Base-by-base conservation (phyloP, 2,329 filamentous ascomycete species). In the Huntiella bhutanensis region DNA sequence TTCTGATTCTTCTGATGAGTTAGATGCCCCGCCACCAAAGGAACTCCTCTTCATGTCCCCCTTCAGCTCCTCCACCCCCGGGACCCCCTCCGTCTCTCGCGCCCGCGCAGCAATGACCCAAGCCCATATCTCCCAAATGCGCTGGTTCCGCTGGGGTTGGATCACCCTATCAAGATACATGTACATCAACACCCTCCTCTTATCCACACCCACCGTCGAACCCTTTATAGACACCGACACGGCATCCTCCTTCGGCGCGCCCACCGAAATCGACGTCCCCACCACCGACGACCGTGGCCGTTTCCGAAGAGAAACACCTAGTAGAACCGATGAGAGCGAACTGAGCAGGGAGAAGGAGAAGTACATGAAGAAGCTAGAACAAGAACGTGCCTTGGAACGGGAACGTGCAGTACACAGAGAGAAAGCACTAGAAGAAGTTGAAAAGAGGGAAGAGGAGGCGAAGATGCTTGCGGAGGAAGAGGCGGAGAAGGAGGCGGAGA, bases 71-170 rank as follows among this genome's bases (percentile, higher is more conserved):
- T 72, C 56, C 2, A 16, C 17, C 17, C 19, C 15, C 11, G 38
- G 22, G 10, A n/a, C 13, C n/a, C 38, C 48, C 2, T 63, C 63
- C 41, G 65, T 62, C n/a, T 59, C 59, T 7, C 66, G 69, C 28
- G 88, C 84, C 5, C 80, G 87, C 65, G 70, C 66, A 46, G 87
- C 91, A 32, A 98, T 98, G 91, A 86, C 82, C 1, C 70, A 72
- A 46, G 88, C 83, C 22, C 91, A 98, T 65, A 69, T 77, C 63
- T 95, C 86, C 61, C 91, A 98, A 70, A 98, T 98, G 91, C 75
- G 83, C 34, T 98, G 91, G 91, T 98, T 96, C 59, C 75, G 91
- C 5, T 96, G 86, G 73, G 84, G 86, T 2, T 98, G 87, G 86
- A 94, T 98, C 57, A 71, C 75, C 0, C 59, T 94, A 48, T 91